Conservation (phyloP, 768 basidiomycete species). For the Pleurotus citrinopileatus region DNA sequence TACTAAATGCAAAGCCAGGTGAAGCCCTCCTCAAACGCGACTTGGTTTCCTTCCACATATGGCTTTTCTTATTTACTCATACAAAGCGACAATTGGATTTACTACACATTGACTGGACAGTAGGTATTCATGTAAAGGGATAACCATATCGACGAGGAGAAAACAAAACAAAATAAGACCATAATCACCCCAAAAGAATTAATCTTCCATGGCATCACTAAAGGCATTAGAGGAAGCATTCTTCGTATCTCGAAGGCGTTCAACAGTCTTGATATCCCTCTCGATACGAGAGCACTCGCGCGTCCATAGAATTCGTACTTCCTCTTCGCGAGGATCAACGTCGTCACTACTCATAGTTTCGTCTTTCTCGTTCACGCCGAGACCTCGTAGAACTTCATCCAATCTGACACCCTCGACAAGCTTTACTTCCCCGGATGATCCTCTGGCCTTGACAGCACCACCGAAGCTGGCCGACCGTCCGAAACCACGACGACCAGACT, state of each 20-base stretch:
- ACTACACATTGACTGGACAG: background rate
- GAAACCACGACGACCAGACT: conserved; percentile 49
- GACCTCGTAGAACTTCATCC: conserved; percentile 69
- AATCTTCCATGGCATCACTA: conserved; percentile 44
- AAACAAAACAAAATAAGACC: background rate
- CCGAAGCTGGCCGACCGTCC: conserved; percentile 60
- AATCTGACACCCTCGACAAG: conserved; percentile 61
- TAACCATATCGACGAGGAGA: conserved; percentile 14
- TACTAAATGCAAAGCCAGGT: no score
- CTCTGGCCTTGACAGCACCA: conserved; percentile 29
- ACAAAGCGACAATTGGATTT: conserved; percentile 7
- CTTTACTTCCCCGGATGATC: conserved; percentile 42
- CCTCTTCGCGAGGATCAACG: conserved; percentile 45
- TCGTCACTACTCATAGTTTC: conserved; percentile 18
- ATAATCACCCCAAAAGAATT: conserved; percentile 11
- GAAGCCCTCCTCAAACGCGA: no score
- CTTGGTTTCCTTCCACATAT: no score
- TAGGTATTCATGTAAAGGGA: conserved; percentile 12
- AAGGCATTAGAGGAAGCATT: conserved; percentile 25
- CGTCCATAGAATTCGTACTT: conserved; percentile 51
- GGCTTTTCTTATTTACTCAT: no score
- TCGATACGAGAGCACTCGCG: conserved; percentile 44
- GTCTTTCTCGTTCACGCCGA: conserved; percentile 44
- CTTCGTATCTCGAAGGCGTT: conserved; percentile 11
- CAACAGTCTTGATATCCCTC: conserved; percentile 37